phyloP scores from a whole-genome alignment of 2,329 filamentous ascomycete species.

The Exophiala bonariae region DNA sequence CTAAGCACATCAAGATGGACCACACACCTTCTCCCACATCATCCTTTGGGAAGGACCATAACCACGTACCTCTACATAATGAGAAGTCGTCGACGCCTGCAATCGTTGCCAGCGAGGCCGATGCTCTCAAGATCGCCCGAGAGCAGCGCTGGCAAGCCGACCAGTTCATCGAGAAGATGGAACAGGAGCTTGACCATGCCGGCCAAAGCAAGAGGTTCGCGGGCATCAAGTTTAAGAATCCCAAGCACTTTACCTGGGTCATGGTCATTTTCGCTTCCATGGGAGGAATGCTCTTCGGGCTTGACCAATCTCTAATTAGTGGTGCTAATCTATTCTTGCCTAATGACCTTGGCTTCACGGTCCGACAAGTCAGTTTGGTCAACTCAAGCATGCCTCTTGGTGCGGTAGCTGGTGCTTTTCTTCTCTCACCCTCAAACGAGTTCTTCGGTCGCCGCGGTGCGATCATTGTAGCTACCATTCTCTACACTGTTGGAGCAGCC shows the following conservation, averaged over 20 bases:
- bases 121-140: too few species aligned
- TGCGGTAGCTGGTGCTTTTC: slow-evolving; percentile 67
- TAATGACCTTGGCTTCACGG: slow-evolving; percentile 54
- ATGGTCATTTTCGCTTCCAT: slow-evolving; percentile 72
- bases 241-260: slow-evolving; percentile 66
- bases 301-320: slow-evolving; percentile 72
- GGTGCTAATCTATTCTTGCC: slow-evolving; percentile 70
- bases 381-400: slow-evolving; percentile 72
- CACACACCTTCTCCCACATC: too few species aligned
- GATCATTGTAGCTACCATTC: slow-evolving; percentile 67
- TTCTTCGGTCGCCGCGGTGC: slow-evolving; percentile 66
- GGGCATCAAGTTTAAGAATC: slow-evolving; percentile 63
- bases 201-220: too few species aligned
- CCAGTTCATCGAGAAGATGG: too few species aligned
- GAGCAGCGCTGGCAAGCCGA: too few species aligned
- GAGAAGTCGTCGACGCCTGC: too few species aligned
- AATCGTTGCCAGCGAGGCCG: too few species aligned
- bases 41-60: too few species aligned
- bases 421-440: slow-evolving; percentile 68
- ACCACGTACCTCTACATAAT: too few species aligned
- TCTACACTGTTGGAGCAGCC: slow-evolving; percentile 70
- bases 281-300: slow-evolving; percentile 70
- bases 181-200: too few species aligned
- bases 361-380: slow-evolving; percentile 63
- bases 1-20: too few species aligned